Evolutionary conservation across 257 asterid species (phyloP), one percentile per base, ranked within the genome.

Genomic region (Solanum commersonii): DNA sequence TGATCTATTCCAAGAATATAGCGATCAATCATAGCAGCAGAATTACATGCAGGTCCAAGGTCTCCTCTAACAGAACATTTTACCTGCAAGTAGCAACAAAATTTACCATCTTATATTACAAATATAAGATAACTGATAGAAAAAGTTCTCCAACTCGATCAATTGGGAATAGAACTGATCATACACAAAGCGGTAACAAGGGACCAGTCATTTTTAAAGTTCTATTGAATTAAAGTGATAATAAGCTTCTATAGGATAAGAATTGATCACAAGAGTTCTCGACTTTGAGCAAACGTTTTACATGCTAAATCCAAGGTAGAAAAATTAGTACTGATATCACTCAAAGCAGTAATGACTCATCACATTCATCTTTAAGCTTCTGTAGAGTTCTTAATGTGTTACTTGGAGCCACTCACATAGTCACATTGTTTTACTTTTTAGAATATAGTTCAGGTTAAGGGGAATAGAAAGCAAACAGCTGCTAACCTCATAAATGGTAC

Each of bases 11-110:
- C 98, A 88, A 96, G 96, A 88, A 96, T 49, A 82, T 42, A 73
- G 40, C 97, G 96, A 91, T 96, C 99, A 73, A 96, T 90, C 99
- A 95, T 92, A 85, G 95, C 98, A 85, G 95, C 99, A 89, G 99
- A 87, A 87, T 94, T 96, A 89, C 99, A 96, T 46, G 95, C 97
- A 73, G 99, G 99, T 82, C 97, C 92, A 4, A 96, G 94, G 88
- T 96, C 95, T 90, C 99, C 98, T 90, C 98, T 93, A 37, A 92
- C 94, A 67, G 95, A 93, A 91, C 98, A 96, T 86, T 92, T 95
- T 86, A 96, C 98, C 99, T 95, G 90, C 15, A 85, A 78, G 84
- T 68, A 73, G 49, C 70, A 31, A 20, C 70, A 82, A 49, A 81
- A 29, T 31, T 44, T 81, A 81, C 25, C 67, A 46, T 79, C 18